Percentiles rank a stretch among this genome's conserved stretches.
These are phyloP conservation scores for Aspergillus alliaceus DNA, from an alignment of 2,329 filamentous ascomycete species.

Conservation along the genomic window DNA sequence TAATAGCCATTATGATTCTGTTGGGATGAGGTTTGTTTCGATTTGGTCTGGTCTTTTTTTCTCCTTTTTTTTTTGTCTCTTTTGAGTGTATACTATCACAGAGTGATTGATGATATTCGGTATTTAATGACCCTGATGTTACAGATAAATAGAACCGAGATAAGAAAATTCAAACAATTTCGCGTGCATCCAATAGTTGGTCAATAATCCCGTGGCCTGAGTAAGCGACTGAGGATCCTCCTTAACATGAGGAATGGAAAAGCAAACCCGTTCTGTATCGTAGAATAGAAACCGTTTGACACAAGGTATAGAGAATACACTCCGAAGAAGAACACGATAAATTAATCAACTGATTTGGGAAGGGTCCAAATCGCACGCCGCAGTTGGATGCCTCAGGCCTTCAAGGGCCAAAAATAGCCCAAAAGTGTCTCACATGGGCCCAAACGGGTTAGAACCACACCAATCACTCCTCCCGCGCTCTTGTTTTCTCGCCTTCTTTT, in stretches of 20 bases:
- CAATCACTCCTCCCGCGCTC: not conserved
- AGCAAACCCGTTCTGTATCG: too few species aligned
- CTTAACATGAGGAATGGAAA: not conserved
- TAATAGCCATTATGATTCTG: not conserved
- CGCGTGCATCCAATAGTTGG: not conserved
- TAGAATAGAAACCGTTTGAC: too few species aligned
- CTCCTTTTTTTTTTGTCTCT: too few species aligned
- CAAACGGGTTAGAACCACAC: constrained; percentile 15
- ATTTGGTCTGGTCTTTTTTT: too few species aligned
- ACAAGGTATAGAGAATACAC: too few species aligned
- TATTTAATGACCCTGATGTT: not conserved
- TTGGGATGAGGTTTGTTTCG: not conserved
- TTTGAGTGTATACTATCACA: not conserved
- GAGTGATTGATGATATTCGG: not conserved
- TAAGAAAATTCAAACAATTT: not conserved
- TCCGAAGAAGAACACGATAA: not conserved
- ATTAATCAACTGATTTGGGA: too few species aligned
- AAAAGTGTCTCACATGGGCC: constrained; percentile 21
- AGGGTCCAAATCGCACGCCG: not conserved
- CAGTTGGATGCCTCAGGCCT: constrained; percentile 11
- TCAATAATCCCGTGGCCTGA: not conserved
- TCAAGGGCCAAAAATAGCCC: constrained; percentile 26
- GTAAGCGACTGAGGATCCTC: not conserved
- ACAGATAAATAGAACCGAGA: not conserved
- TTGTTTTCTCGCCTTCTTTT: not conserved